Evolutionary conservation across 2,329 filamentous ascomycete species (phyloP).

Genomic region (Aureobasidium sp.): DNA sequence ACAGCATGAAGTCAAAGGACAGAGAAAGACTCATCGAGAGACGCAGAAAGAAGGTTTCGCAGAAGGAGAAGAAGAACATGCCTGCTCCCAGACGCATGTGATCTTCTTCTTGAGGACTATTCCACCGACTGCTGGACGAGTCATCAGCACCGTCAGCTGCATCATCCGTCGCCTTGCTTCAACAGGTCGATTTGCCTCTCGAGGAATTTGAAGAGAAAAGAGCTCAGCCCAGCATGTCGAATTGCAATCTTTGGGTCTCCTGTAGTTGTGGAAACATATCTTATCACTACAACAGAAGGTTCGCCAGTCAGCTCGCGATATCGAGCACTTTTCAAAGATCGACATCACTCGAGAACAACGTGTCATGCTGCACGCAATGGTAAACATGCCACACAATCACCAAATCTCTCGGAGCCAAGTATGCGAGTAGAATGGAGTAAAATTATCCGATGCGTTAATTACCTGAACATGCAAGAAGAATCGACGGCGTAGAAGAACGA

Average conservation of each 20-base stretch:
- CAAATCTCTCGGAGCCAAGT: too few species aligned
- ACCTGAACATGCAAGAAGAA: slow-evolving; percentile 7
- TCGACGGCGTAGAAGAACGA: background rate
- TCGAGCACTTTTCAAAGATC: too few species aligned
- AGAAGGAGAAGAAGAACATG: slow-evolving; percentile 69
- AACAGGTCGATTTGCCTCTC: background rate
- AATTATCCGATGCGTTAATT: background rate
- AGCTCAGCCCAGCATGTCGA: background rate
- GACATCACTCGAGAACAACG: too few species aligned
- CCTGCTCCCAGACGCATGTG: slow-evolving; percentile 24
- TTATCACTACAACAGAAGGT: too few species aligned
- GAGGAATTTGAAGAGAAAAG: too few species aligned
- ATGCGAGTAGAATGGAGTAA: background rate
- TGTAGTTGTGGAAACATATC: too few species aligned
- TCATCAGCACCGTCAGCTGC: too few species aligned
- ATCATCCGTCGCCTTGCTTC: too few species aligned
- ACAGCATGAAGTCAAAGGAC: slow-evolving; percentile 76
- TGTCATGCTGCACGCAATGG: too few species aligned
- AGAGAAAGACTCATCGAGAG: slow-evolving; percentile 78
- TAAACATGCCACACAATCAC: too few species aligned
- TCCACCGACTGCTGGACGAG: background rate
- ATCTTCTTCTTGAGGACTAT: background rate
- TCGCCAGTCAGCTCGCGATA: too few species aligned
- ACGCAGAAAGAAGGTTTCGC: slow-evolving; percentile 79
- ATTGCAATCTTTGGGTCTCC: background rate